Evolutionary conservation across 371 early-diverging fungal species (phyloP), one percentile per base, ranked within the genome.

Genomic region (Vairimorpha necatrix): DNA sequence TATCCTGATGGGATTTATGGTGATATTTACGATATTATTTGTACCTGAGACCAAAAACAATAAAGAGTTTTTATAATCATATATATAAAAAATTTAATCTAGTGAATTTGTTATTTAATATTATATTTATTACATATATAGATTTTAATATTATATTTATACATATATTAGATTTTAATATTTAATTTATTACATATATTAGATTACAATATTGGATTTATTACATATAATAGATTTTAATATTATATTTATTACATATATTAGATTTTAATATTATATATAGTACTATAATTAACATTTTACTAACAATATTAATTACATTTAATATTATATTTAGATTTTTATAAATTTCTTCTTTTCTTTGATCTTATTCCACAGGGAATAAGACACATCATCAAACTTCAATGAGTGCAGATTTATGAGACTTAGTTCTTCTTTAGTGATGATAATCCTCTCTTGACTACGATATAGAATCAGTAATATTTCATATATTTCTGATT

Each of bases 41-140:
- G 39, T 66, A 11, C 39, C 39, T 26, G 66, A 66, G 28, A 66
- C 66, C 2, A 66, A 66, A 66, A 36, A 36, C 11, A 66, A 66
- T 14, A 3, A 16, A 36, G 38, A 63, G n/a, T 63, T 63, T 63
- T 26, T 63, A 16, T 36, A 63, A 63, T 18, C 4, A 60, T 30
- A 54, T n/a, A 54, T n/a, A n/a, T n/a, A n/a, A n/a, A n/a, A n/a
- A n/a, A n/a, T n/a, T n/a, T n/a, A n/a, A n/a, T n/a, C n/a, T n/a
- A 46, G 11, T 46, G 11, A 46, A 46, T 11, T 14, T 46, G n/a
- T 46, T 14, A 46, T 14, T 46, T 46, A n/a, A n/a, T n/a, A n/a
- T n/a, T n/a, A n/a, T n/a, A n/a, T n/a, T n/a, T n/a, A n/a, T n/a
- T n/a, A n/a, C n/a, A n/a, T n/a, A n/a, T n/a, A n/a, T n/a, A n/a